Evolutionary conservation across 257 asterid genomes (phyloP), one percentile per base, ranked within the genome.

Genomic region (Solanum habrochaites): DNA sequence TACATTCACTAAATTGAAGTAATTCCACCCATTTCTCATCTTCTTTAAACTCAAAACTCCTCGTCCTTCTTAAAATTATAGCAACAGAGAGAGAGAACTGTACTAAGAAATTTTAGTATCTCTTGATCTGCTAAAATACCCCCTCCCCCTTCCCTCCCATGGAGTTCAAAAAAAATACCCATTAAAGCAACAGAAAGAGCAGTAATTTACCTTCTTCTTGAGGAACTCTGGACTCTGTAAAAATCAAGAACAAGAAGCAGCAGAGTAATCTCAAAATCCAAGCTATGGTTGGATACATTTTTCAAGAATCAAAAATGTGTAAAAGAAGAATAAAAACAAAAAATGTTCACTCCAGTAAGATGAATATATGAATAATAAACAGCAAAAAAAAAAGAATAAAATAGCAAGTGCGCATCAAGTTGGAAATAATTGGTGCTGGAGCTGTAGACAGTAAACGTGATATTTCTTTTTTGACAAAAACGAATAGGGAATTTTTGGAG

Each of bases 121-220:
- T 67, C n/a, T 56, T 56, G 43, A 69, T 60, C 56, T 37, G 78
- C 31, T 29, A 62, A 43, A 85, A n/a, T 21, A 11, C 60, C 39
- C 12, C 11, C n/a, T n/a, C 32, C 2, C 5, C 4, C n/a, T 21
- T 39, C 32, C 11, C 8, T 1, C 9, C 58, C 83, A 43, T n/a
- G 64, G 58, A 75, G 1, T 16, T 29, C 7, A 5, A 45, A 42
- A 52, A 23, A 62, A 18, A 2, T 16, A 29, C 11, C 42, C 14
- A 83, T 25, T n/a, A 49, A 75, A 75, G 62, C 11, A 71, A 49
- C 39, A 20, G 31, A 14, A 43, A 47, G 75, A 69, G 31, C 37
- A 3, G 37, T 25, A 70, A 6, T 29, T 6, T 85, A 90, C 92
- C 92, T 88, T 90, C 91, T 72, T 87, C 87, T 82, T 82, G 91